phyloP scores from a whole-genome alignment of 257 asterid species.

The Solanum tarijense region DNA sequence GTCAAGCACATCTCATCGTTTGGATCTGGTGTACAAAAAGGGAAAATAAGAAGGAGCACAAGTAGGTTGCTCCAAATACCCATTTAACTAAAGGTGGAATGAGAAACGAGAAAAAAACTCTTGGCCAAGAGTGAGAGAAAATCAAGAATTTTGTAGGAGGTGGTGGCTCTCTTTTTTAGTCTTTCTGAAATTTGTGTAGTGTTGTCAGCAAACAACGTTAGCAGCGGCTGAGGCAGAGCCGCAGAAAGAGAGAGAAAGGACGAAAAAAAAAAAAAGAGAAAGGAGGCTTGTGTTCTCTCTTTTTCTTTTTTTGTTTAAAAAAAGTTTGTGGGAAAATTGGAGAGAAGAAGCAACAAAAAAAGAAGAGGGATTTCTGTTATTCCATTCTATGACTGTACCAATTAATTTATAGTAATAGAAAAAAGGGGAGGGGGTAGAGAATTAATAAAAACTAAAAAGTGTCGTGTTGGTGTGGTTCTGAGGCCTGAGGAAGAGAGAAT shows the following conservation, averaged over 20 bases:
- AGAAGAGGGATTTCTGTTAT: neutral
- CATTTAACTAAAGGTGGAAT: conserved; percentile 17
- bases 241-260: neutral
- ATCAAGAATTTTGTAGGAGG: neutral
- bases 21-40: conserved; percentile 55
- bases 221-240: conserved; percentile 3
- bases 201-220: conserved; percentile 4
- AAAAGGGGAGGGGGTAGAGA: neutral
- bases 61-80: conserved; percentile 16
- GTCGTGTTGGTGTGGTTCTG: neutral
- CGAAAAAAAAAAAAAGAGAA: neutral
- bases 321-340: neutral
- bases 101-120: neutral
- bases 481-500: neutral
- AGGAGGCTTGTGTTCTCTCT: neutral
- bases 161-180: neutral
- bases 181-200: conserved; percentile 3
- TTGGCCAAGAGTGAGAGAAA: neutral
- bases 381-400: neutral
- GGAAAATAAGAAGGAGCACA: conserved; percentile 21
- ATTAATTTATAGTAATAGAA: neutral
- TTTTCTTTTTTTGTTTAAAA: neutral
- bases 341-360: neutral
- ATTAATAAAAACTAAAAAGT: neutral
- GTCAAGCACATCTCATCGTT: conserved; percentile 69